Evolutionary conservation across 2,329 filamentous ascomycete species (phyloP), one percentile per base, ranked within the genome.

Genomic region (Bipolaris cookei): DNA sequence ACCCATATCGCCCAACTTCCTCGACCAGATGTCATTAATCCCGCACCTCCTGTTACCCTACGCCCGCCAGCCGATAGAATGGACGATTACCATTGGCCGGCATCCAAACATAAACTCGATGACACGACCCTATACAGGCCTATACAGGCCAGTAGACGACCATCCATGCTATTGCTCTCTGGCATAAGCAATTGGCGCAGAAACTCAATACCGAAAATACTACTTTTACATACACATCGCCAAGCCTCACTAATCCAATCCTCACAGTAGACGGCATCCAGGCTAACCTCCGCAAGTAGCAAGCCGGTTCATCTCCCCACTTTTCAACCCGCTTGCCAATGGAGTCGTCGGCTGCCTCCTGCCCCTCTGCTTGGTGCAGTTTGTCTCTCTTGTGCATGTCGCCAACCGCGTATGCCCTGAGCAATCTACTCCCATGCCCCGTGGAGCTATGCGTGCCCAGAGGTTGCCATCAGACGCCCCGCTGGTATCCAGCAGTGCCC

Each of bases 261-360:
- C 41, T 59, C 56, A 56, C 63, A 58, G 56, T 46, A 54, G 28
- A 54, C 59, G 59, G 61, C 63, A 55, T 47, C 56, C 58, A 46
- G 62, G 37, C 64, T 69, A 70, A 54, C 63, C 66, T 65, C 56
- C 61, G 63, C 53, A 61, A 60, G 64, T 58, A 62, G 59, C 62
- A 61, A 35, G 56, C 60, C 63, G 66, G 21, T 63, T 56, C 32
- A 39, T 35, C 37, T 38, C 60, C 61, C 69, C 70, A 66, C 68
- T 70, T 72, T 69, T 56, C 56, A 47, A 48, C 50, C 54, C 44
- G 54, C 61, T 51, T 60, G 46, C 61, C 63, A 59, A 58, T 56
- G 46, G 32, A 62, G 41, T 56, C 37, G 54, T 46, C 54, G 37
- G 51, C 38, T 54, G 46, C 21, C 14, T 28, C 41, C 35, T 51